Evolutionary conservation across 208 protist species (phyloP), one percentile per base, ranked within the genome.

Genomic region (Spongospora subterranea): DNA sequence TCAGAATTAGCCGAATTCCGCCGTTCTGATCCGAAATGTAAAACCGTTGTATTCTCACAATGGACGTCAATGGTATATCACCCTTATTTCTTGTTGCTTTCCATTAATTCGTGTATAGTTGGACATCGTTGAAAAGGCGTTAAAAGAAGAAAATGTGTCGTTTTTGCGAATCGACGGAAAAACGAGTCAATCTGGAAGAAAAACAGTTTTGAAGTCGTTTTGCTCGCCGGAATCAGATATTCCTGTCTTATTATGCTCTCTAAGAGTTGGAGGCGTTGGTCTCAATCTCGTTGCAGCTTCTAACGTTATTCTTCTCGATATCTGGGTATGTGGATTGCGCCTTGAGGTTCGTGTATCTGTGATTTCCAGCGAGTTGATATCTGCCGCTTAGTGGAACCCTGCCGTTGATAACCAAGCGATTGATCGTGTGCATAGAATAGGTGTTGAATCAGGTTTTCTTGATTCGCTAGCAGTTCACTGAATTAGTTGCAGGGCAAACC

Each of bases 391-490:
- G 71, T 82, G 71, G 71, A 82, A 82, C n/a, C 71, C 71, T 82
- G 71, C 71, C n/a, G n/a, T 82, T 35, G 71, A 82, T 35, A n/a
- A 6, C 13, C 71, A 82, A 82, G 71, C 71, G 6, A 82, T 82
- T 20, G 71, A 82, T 82, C 71, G 71, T n/a, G n/a, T 82, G 17
- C 71, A 82, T n/a, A 82, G 71, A 82, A 82, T 82, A 40, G 71
- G 71, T 82, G 50, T 29, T 6, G 24, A 60, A 60, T 29, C 13
- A 60, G 24, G 13, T 60, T 6, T 6, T 29, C 24, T 60, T 60
- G n/a, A n/a, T 24, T 60, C 50, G 13, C 50, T 6, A 60, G 6
- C 24, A 29, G 50, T 60, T 60, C 50, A 29, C 50, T 29, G 13
- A 6, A 60, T 29, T 24, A 60, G 24, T 24, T 24, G 6, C 24